Percentiles rank a stretch among this genome's conserved stretches.
These are phyloP conservation scores for Pseudogymnoascus sp. DNA, from an alignment of 2,329 filamentous ascomycete species.

Conservation along the genomic window DNA sequence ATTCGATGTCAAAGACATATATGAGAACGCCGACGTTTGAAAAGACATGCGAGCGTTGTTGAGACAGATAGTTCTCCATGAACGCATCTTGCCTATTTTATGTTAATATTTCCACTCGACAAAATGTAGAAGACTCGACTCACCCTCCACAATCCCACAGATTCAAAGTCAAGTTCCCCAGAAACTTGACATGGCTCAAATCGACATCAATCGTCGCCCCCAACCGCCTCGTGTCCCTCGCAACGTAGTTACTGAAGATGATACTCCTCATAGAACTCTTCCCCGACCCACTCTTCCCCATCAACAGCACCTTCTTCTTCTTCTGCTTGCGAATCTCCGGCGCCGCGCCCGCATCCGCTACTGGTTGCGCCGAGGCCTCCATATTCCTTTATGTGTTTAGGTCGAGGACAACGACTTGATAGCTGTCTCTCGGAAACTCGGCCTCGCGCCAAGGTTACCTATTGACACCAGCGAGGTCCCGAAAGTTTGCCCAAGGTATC, in stretches of 20 bases:
- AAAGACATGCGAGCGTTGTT: conserved; percentile 94
- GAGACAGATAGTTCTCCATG: conserved; percentile 95
- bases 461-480: background rate
- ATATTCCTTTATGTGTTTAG: background rate
- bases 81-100: conserved; percentile 85
- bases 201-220: conserved; percentile 98
- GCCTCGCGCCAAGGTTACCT: background rate
- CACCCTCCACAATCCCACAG: conserved; percentile 96
- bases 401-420: background rate
- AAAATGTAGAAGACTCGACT: conserved; percentile 24
- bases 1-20: conserved; percentile 98
- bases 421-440: background rate
- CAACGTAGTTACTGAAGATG: conserved; percentile 98
- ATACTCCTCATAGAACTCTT: conserved; percentile 99
- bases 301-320: conserved; percentile 80
- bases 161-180: conserved; percentile 94
- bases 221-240: conserved; percentile 84
- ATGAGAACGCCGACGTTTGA: conserved; percentile 93
- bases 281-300: conserved; percentile 95
- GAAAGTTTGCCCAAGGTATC: background rate
- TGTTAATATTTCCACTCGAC: background rate
- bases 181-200: conserved; percentile 96
- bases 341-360: conserved; percentile 7
- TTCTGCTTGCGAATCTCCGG: conserved; percentile 48
- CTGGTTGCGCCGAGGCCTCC: conserved; percentile 2